Conservation (phyloP, 345 rosid genomes). For the Linum lewisii region DNA sequence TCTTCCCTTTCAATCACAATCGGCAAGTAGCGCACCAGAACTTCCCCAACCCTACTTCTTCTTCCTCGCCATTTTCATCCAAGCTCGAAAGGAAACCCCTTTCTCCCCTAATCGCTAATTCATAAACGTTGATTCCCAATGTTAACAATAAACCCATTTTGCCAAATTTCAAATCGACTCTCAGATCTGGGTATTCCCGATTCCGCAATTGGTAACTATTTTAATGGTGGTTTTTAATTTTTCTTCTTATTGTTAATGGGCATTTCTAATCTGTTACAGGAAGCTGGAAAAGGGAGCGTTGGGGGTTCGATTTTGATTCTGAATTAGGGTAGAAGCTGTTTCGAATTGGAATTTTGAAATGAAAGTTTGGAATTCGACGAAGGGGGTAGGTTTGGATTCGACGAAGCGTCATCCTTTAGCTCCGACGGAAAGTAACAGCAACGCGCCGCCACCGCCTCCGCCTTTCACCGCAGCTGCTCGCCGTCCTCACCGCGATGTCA, state of each 20-base stretch:
- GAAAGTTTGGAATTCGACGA: conserved; percentile 17
- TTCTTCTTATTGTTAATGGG: neutral
- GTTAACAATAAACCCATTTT: neutral
- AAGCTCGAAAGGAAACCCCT: too few species aligned
- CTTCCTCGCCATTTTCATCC: too few species aligned
- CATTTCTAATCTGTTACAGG: neutral
- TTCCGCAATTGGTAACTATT: neutral
- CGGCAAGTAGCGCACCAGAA: too few species aligned
- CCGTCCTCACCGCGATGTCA: conserved; percentile 51
- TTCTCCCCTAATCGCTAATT: too few species aligned
- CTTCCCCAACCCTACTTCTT: too few species aligned
- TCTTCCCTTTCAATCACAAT: too few species aligned
- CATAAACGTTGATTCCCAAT: neutral
- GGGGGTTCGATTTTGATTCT: conserved; percentile 20
- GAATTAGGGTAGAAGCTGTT: conserved; percentile 24
- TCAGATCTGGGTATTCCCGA: neutral
- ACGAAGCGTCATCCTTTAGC: conserved; percentile 38
- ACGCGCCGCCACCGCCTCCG: conserved; percentile 22
- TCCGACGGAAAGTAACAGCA: conserved; percentile 63
- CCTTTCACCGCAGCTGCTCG: conserved; percentile 28
- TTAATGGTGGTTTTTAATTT: too few species aligned
- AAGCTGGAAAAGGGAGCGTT: neutral
- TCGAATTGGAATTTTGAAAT: conserved; percentile 57
- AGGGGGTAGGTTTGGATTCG: conserved; percentile 40
- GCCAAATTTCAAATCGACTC: neutral